Base-by-base conservation (phyloP, 1,284 basidiomycete species). In the Naganishia albida region DNA sequence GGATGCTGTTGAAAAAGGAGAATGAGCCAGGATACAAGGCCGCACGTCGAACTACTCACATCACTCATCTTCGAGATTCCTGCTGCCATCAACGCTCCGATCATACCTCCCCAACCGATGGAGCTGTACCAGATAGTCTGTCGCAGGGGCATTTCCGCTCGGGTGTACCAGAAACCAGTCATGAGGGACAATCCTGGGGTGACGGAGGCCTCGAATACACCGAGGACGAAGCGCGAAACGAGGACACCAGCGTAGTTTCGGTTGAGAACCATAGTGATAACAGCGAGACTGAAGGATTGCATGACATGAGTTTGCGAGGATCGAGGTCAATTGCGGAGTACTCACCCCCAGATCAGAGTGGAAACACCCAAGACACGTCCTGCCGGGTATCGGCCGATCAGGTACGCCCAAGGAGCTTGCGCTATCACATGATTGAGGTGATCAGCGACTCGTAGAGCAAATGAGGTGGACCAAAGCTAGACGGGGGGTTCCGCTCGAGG, bases 41-140 rank as follows among this genome's bases (percentile, higher is more conserved):
- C 15, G 15, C 18, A 46, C 26, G n/a, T 10, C 7, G 25, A 23
- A 16, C n/a, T 3, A 50, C 48, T 57, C 42, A 57, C 54, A 30
- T 56, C 54, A 10, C 30, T 39, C 56, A 60, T 60, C 52, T 69
- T 70, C 18, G 67, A 64, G 66, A 77, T 75, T 46, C 74, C 76
- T 3, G 75, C 75, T 10, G 75, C 75, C 74, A 78, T 77, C 40
- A 77, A 66, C 23, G 70, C 54, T 39, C 76, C 76, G 52, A 77
- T 73, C 72, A 78, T 77, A 7, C 76, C 76, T 46, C 76, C 76
- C 70, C 71, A 74, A 23, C 75, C 75, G 34, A 78, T 67, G 16
- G 74, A 70, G n/a, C 69, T 71, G 69, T 76, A 77, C 76, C 76
- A 78, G 65, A 78, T 76, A 0, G 73, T 75, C 59, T 78, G 76